phyloP scores from a whole-genome alignment of 306 rosid species.

The Prosopis cineraria region DNA sequence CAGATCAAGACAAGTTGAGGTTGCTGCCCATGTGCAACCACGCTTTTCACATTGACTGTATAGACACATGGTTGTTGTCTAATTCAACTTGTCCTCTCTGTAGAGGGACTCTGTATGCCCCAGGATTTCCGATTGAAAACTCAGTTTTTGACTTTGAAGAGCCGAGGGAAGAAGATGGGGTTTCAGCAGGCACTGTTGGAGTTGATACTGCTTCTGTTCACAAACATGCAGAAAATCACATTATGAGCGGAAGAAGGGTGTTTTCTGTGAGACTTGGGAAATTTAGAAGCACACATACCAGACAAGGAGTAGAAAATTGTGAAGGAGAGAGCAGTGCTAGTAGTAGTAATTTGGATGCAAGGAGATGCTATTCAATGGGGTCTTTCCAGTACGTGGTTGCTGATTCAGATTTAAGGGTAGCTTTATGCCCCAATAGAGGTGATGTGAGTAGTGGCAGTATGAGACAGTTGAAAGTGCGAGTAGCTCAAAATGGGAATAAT shows the following conservation, averaged over 20 bases:
- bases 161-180: slow-evolving; percentile 54
- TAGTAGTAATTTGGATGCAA: slow-evolving; percentile 64
- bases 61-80: slow-evolving; percentile 87
- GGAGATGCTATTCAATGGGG: slow-evolving; percentile 96
- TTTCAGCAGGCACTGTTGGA: slow-evolving; percentile 49
- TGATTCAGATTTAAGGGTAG: slow-evolving; percentile 81
- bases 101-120: slow-evolving; percentile 68
- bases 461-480: slow-evolving; percentile 67
- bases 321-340: slow-evolving; percentile 71
- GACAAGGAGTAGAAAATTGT: slow-evolving; percentile 41
- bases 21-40: slow-evolving; percentile 84
- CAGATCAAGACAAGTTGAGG: slow-evolving; percentile 76
- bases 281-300: slow-evolving; percentile 63
- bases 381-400: slow-evolving; percentile 86
- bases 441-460: slow-evolving; percentile 45
- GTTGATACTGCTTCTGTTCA: slow-evolving; percentile 41
- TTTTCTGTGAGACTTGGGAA: slow-evolving; percentile 88
- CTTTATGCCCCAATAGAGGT: slow-evolving; percentile 54
- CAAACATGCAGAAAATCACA: slow-evolving; percentile 60
- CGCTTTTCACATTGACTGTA: slow-evolving; percentile 86
- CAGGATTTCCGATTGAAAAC: slow-evolving; percentile 66
- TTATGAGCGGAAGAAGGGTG: slow-evolving; percentile 65
- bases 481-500: slow-evolving; percentile 46
- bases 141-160: slow-evolving; percentile 60
- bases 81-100: slow-evolving; percentile 96